Percentiles rank a stretch among this genome's conserved stretches.
phyloP scores from a whole-genome alignment of 208 protist species.

The Acanthamoeba culbertsoni region DNA sequence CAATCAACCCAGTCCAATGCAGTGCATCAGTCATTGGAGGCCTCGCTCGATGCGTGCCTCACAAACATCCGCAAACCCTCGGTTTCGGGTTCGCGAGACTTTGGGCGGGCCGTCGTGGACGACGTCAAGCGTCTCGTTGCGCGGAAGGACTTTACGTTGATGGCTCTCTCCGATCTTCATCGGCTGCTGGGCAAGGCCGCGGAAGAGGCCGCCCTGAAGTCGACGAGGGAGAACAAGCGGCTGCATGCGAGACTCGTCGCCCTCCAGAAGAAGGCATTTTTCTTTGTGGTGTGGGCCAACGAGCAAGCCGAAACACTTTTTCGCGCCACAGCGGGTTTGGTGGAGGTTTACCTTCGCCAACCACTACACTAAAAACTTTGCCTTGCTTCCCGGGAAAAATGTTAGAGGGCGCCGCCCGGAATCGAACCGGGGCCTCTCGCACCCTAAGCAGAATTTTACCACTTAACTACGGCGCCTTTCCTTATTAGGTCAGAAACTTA shows the following conservation, averaged over 20 bases:
- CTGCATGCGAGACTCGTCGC: background rate
- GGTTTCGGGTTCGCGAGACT: background rate
- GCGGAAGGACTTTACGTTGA: background rate
- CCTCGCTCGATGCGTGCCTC: background rate
- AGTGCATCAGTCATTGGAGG: background rate
- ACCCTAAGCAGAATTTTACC: no score
- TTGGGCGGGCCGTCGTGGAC: background rate
- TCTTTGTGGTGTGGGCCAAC: background rate
- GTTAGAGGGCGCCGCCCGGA: no score
- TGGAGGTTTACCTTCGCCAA: background rate
- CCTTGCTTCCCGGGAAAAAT: no score
- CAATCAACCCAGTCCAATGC: background rate
- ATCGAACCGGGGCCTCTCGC: no score
- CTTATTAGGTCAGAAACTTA: no score
- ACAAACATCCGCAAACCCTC: background rate
- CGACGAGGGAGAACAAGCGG: background rate
- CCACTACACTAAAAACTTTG: no score
- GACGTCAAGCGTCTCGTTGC: background rate
- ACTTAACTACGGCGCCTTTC: no score
- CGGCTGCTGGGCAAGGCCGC: background rate
- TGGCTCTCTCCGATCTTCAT: constrained; percentile 2
- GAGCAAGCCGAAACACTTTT: background rate
- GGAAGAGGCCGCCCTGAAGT: background rate
- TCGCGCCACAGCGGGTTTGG: background rate
- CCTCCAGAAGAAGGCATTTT: background rate